These are phyloP conservation scores for Euphorbia corollata DNA, from an alignment of 441 rosid species.

Conservation along the genomic window DNA sequence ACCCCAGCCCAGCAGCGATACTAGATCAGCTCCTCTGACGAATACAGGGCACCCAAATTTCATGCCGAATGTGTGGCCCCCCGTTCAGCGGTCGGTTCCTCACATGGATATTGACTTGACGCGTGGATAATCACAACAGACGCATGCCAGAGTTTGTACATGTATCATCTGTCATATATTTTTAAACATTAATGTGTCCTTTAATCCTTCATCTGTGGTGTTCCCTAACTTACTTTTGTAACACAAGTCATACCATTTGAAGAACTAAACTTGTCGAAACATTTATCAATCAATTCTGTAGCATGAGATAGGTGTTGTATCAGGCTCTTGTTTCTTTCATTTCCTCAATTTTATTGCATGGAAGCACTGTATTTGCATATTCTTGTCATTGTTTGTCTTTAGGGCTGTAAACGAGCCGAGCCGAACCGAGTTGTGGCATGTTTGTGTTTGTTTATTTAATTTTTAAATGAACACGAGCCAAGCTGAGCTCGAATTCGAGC, in stretches of 20 bases:
- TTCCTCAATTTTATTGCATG: too few relatives aligned
- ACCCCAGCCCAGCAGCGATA: slow-evolving; percentile 33
- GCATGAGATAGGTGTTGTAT: neutral
- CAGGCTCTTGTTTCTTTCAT: too few relatives aligned
- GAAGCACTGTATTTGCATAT: too few relatives aligned
- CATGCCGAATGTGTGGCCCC: slow-evolving; percentile 49
- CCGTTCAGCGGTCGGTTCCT: slow-evolving; percentile 43
- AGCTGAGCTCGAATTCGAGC: too few relatives aligned
- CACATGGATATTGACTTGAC: slow-evolving; percentile 81
- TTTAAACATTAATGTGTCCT: slow-evolving; percentile 19
- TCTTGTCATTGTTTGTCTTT: too few relatives aligned
- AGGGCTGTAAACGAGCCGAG: too few relatives aligned
- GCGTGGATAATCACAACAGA: slow-evolving; percentile 73
- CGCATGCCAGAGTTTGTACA: slow-evolving; percentile 52
- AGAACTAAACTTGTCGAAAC: slow-evolving; percentile 14
- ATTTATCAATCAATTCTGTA: slow-evolving; percentile 7
- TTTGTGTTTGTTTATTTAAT: too few relatives aligned
- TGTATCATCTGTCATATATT: slow-evolving; percentile 29
- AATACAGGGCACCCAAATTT: slow-evolving; percentile 38
- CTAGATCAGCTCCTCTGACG: slow-evolving; percentile 10
- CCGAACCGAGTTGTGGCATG: too few relatives aligned
- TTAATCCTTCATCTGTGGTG: too few relatives aligned
- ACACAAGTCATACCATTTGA: slow-evolving; percentile 18
- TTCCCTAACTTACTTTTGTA: slow-evolving; percentile 47
- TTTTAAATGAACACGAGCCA: too few relatives aligned